phyloP scores from a whole-genome alignment of 2,329 filamentous ascomycete genomes.

The Epichloe bromicola region DNA sequence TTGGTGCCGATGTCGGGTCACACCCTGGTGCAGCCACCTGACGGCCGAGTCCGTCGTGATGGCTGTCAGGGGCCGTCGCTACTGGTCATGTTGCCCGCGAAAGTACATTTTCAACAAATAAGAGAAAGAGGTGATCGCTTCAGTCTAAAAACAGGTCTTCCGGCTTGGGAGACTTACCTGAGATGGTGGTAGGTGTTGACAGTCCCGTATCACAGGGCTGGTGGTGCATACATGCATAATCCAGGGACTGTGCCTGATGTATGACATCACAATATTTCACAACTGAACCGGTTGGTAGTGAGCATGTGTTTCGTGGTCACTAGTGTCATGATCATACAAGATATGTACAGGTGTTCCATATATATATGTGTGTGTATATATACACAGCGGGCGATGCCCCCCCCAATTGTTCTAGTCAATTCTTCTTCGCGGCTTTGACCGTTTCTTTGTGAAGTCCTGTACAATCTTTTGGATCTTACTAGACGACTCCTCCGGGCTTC shows the following conservation, averaged over 20 bases:
- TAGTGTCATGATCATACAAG: conserved; percentile 21
- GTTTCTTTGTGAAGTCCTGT: conserved; percentile 26
- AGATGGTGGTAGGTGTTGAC: background rate
- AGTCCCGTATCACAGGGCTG: background rate
- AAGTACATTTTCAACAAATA: background rate
- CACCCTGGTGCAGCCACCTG: background rate
- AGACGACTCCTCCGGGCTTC: conserved; percentile 32
- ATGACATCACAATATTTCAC: background rate
- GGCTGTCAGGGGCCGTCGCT: background rate
- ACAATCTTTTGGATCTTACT: conserved; percentile 36
- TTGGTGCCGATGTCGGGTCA: conserved; percentile 1
- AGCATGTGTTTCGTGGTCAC: conserved; percentile 1
- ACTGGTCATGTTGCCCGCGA: background rate
- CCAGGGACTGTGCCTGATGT: background rate
- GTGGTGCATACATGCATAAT: background rate
- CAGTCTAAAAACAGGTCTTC: background rate
- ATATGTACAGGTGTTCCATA: conserved; percentile 23
- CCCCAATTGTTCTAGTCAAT: conserved; percentile 22
- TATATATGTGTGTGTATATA: conserved; percentile 26
- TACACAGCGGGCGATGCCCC: conserved; percentile 23
- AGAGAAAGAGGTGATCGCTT: background rate
- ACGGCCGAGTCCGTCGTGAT: background rate
- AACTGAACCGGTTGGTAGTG: background rate
- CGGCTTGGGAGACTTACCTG: background rate
- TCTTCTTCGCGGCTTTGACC: conserved; percentile 28